A percentile compares a stretch with the other conserved stretches of the same genome.
Conservation (phyloP, 2,329 filamentous ascomycete genomes). For the Raffaelea arxii region DNA sequence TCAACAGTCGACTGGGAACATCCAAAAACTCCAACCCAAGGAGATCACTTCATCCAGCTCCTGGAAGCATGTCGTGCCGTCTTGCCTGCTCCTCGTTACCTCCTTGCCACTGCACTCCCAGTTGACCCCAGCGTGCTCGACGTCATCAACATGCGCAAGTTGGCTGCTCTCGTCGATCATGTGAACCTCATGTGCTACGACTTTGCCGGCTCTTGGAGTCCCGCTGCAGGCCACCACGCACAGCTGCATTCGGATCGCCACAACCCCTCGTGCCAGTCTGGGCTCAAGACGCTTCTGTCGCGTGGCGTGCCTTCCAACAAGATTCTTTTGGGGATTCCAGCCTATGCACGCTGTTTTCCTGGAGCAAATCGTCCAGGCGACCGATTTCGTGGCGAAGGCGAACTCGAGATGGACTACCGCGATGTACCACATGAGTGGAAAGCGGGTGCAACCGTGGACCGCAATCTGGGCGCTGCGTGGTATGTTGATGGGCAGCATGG, state of each 20-base stretch:
- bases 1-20: slow-evolving; percentile 59
- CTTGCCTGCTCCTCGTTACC: slow-evolving; percentile 40
- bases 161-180: slow-evolving; percentile 45
- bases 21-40: slow-evolving; percentile 41
- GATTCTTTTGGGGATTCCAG: slow-evolving; percentile 53
- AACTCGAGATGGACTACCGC: slow-evolving; percentile 48
- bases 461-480: slow-evolving; percentile 39
- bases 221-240: slow-evolving; percentile 53
- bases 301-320: slow-evolving; percentile 47
- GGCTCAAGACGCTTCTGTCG: slow-evolving; percentile 42
- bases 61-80: slow-evolving; percentile 43
- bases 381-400: slow-evolving; percentile 24
- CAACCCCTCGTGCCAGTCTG: slow-evolving; percentile 40
- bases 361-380: slow-evolving; percentile 44
- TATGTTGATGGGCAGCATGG: slow-evolving; percentile 35
- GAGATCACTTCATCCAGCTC: slow-evolving; percentile 47
- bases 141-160: slow-evolving; percentile 46
- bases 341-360: slow-evolving; percentile 53
- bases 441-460: slow-evolving; percentile 14
- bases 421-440: slow-evolving; percentile 36
- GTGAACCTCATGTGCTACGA: slow-evolving; percentile 64
- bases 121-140: slow-evolving; percentile 52
- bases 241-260: slow-evolving; percentile 38
- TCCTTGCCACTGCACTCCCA: slow-evolving; percentile 52
- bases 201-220: slow-evolving; percentile 54